Percentiles rank a stretch among this genome's conserved stretches.
Conservation (phyloP, 2,329 filamentous ascomycete genomes). For the Arthrinium phaeospermum region DNA sequence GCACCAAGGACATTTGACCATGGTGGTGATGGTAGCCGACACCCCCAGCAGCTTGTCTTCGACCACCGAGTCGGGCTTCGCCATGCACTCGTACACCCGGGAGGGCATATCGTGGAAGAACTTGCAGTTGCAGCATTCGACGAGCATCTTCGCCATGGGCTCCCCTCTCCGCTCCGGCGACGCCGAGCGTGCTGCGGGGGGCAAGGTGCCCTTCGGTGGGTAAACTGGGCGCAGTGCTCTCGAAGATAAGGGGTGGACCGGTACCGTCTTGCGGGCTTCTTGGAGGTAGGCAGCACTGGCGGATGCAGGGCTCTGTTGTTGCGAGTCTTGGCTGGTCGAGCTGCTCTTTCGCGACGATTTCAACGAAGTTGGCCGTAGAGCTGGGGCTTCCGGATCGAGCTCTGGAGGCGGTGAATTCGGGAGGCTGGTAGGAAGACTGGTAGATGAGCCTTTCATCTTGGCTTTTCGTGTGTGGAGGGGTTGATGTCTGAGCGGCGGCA, state of each 20-base stretch:
- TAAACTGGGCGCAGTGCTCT: conserved; percentile 36
- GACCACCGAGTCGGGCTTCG: conserved; percentile 60
- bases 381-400: conserved; percentile 29
- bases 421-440: conserved; percentile 29
- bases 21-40: conserved; percentile 62
- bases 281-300: conserved; percentile 42
- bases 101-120: conserved; percentile 71
- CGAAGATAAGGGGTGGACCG: conserved; percentile 32
- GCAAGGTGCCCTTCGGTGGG: conserved; percentile 33
- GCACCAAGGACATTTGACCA: conserved; percentile 75
- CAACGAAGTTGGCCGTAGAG: conserved; percentile 35
- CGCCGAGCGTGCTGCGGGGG: neutral
- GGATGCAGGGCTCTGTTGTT: conserved; percentile 27
- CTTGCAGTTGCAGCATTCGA: conserved; percentile 68
- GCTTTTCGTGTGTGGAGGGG: conserved; percentile 40
- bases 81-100: conserved; percentile 69
- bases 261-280: conserved; percentile 42
- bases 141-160: conserved; percentile 66
- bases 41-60: conserved; percentile 58
- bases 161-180: conserved; percentile 33
- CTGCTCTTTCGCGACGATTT: conserved; percentile 35
- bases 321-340: conserved; percentile 32
- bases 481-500: conserved; percentile 47
- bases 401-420: conserved; percentile 37
- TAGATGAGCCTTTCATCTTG: conserved; percentile 30